phyloP scores from a whole-genome alignment of 2,329 filamentous ascomycete genomes.

The Sporothrix protearum region DNA sequence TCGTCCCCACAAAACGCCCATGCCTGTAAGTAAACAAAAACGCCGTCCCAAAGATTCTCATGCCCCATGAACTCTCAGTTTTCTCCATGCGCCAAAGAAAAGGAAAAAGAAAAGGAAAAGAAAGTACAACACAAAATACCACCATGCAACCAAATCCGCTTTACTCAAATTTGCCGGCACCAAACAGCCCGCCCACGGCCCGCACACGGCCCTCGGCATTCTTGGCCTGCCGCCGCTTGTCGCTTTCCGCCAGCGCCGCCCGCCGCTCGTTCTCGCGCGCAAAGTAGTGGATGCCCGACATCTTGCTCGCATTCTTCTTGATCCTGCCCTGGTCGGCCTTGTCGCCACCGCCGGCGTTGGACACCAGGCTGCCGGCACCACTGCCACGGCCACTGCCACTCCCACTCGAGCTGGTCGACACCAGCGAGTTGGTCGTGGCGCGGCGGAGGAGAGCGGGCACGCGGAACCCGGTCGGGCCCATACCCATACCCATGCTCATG shows the following conservation, averaged over 20 bases:
- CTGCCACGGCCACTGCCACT: slow-evolving; percentile 33
- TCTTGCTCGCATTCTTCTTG: slow-evolving; percentile 58
- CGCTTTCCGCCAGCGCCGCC: slow-evolving; percentile 53
- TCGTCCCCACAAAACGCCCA: neutral
- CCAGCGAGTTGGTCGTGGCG: slow-evolving; percentile 64
- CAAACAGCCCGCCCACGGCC: slow-evolving; percentile 57
- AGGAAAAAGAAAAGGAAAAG: too few species aligned
- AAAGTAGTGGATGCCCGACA: slow-evolving; percentile 59
- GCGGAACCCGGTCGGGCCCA: slow-evolving; percentile 51
- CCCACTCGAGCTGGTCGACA: slow-evolving; percentile 39
- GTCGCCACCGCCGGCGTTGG: slow-evolving; percentile 11
- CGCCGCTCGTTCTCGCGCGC: slow-evolving; percentile 57
- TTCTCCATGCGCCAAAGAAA: too few species aligned
- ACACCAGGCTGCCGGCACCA: neutral
- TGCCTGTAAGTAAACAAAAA: neutral
- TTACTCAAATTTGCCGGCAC: slow-evolving; percentile 53
- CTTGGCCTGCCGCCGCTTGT: slow-evolving; percentile 56
- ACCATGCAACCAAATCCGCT: too few species aligned
- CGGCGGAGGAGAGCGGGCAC: slow-evolving; percentile 68
- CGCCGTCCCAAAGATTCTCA: neutral
- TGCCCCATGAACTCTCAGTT: neutral
- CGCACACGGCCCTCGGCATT: slow-evolving; percentile 56
- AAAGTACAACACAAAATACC: too few species aligned
- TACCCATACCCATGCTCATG: too few species aligned
- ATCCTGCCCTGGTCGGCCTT: slow-evolving; percentile 34